These are phyloP conservation scores for Skeletonema costatum DNA, from an alignment of 108 stramenopile genomes.

Conservation along the genomic window DNA sequence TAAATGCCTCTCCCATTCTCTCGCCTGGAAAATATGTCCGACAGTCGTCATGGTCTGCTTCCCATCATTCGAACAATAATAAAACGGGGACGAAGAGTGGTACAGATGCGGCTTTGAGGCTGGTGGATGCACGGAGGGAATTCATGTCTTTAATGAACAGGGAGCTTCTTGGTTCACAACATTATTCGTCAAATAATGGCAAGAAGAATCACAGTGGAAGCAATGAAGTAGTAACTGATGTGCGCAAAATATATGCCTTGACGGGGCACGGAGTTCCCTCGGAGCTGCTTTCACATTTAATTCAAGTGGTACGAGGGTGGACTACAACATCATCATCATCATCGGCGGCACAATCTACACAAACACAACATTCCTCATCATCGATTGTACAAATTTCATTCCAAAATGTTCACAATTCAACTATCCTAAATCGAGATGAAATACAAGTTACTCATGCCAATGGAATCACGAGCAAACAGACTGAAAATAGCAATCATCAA, in stretches of 20 bases:
- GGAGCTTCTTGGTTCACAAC: conserved; percentile 4
- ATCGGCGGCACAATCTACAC: neutral
- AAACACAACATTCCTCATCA: neutral
- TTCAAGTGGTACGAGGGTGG: conserved; percentile 11
- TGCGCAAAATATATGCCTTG: conserved; percentile 23
- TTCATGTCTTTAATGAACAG: conserved; percentile 3
- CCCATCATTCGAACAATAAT: neutral
- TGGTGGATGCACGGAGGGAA: conserved; percentile 24
- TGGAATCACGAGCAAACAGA: neutral
- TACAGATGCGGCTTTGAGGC: conserved; percentile 12
- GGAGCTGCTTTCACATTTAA: conserved; percentile 15
- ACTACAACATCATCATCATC: neutral
- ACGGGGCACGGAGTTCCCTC: conserved; percentile 28
- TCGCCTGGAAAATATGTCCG: conserved; percentile 16
- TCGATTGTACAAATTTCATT: conserved; percentile 15
- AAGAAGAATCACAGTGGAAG: neutral
- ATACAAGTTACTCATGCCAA: conserved; percentile 13
- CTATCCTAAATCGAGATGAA: conserved; percentile 17
- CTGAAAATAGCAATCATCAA: neutral
- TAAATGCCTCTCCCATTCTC: conserved; percentile 24
- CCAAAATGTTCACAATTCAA: conserved; percentile 14
- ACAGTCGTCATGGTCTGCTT: neutral
- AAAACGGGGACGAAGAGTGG: conserved; percentile 21
- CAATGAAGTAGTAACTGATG: neutral
- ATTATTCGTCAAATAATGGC: neutral